A percentile compares a stretch with the other conserved stretches of the same genome.
Evolutionary conservation across 805 yeast species (phyloP).

Genomic region (Nakazawaea molendinolei): DNA sequence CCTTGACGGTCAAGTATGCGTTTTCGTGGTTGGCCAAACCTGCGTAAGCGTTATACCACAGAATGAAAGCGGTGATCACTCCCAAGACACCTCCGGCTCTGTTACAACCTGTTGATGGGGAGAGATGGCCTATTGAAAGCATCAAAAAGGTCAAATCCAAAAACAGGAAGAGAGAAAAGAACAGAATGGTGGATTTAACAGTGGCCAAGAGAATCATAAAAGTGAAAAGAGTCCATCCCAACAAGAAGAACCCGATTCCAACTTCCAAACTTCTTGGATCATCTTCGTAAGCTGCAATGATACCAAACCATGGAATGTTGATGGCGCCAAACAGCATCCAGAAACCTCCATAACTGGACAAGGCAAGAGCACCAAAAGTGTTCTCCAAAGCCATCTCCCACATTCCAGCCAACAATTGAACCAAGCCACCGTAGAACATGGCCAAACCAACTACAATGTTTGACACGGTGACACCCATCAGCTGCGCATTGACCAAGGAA

Average conservation of each 20-base stretch:
- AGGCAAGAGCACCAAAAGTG: conserved; percentile 67
- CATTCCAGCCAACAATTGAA: conserved; percentile 68
- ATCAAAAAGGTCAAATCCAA: conserved; percentile 49
- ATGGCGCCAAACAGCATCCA: conserved; percentile 75
- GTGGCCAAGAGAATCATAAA: conserved; percentile 51
- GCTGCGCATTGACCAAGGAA: conserved; percentile 55
- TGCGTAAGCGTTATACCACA: conserved; percentile 68
- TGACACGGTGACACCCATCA: conserved; percentile 58
- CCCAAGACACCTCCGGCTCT: conserved; percentile 65
- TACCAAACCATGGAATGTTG: conserved; percentile 49
- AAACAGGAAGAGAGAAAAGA: conserved; percentile 46
- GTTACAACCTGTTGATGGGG: conserved; percentile 30
- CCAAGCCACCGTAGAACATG: conserved; percentile 65
- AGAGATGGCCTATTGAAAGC: conserved; percentile 44
- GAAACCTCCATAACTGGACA: conserved; percentile 61
- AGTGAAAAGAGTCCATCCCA: conserved; percentile 63
- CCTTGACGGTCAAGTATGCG: conserved; percentile 41
- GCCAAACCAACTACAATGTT: conserved; percentile 61
- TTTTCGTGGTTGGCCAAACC: conserved; percentile 63
- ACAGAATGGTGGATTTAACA: conserved; percentile 46
- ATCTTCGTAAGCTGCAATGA: conserved; percentile 39
- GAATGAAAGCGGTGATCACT: conserved; percentile 50
- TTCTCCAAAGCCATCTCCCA: conserved; percentile 73
- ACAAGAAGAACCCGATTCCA: conserved; percentile 50
- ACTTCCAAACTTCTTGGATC: conserved; percentile 38